Conservation (phyloP, 106 monocot genomes). For the Ottelia alismoides region DNA sequence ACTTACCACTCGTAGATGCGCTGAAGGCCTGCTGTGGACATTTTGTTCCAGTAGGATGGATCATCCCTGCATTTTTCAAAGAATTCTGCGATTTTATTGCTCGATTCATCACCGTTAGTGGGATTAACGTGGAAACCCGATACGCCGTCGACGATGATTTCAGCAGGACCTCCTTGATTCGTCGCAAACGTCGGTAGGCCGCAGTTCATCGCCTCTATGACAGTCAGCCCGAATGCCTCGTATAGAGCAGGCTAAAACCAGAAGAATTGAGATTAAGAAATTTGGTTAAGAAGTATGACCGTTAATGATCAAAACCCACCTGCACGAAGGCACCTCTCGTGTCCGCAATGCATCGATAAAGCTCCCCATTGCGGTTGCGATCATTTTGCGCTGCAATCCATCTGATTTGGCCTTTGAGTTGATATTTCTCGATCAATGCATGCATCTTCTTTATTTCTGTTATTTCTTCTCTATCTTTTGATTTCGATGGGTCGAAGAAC, state of each 20-base stretch:
- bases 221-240: constrained; percentile 93
- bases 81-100: constrained; percentile 88
- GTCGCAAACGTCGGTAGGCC: constrained; percentile 90
- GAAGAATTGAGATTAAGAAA: too few species aligned
- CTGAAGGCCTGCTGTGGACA: constrained; percentile 67
- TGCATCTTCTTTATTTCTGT: constrained; percentile 94
- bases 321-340: constrained; percentile 90
- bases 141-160: constrained; percentile 85
- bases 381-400: constrained; percentile 92
- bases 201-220: constrained; percentile 99
- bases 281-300: too few species aligned
- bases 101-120: constrained; percentile 51
- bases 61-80: constrained; percentile 79
- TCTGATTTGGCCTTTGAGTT: constrained; percentile 76
- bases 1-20: constrained; percentile 90
- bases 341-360: constrained; percentile 91
- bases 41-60: constrained; percentile 60
- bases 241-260: constrained; percentile 73
- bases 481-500: constrained; percentile 69
- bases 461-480: constrained; percentile 92
- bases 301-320: too few species aligned
- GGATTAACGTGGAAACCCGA: constrained; percentile 89
- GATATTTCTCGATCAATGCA: constrained; percentile 58
- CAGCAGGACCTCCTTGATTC: constrained; percentile 90
- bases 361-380: constrained; percentile 69